Evolutionary conservation across 176 grass and related monocot genomes (phyloP), one percentile per base, ranked within the genome.

Genomic region (Pharus latifolius): DNA sequence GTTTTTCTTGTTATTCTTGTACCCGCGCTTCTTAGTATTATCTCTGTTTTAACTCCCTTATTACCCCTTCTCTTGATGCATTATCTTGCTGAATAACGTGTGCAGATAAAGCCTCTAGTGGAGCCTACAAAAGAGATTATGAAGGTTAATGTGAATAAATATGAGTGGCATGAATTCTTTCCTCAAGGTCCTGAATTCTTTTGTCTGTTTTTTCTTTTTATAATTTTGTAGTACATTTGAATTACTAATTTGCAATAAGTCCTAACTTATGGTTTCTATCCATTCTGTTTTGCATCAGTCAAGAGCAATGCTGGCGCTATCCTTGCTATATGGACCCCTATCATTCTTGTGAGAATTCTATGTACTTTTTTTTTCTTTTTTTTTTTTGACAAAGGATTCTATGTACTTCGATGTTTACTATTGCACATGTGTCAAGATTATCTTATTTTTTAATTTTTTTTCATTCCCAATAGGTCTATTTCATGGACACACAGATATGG

Each of bases 401-500:
- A 40, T 46, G 30, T 57, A 22, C 67, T 66, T 66, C 12, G 7
- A 29, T 66, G 35, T 78, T 41, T 60, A 38, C 14, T 34, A 56
- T 40, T 72, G 11, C 29, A 72, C 54, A 82, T 79, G 60, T 70
- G 25, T 77, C 15, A 63, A 27, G 43, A 56, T 19, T 46, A 33
- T 45, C 45, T 65, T 46, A 4, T 73, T 65, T 48, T 49, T 23
- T n/a, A n/a, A n/a, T n/a, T n/a, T 44, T 7, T n/a, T 78, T 25
- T 17, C 51, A 74, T 73, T 85, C 48, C 37, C 61, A 87, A 83
- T 65, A 97, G 93, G 93, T 97, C 6, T 97, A 92, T 89, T 96
- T 92, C 66, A 97, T 97, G 93, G 93, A 97, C 74, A 97, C 86
- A 63, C 93, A 97, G 65, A 97, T 97, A 71, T 97, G 93, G 93